phyloP scores from a whole-genome alignment of 345 rosid species.

The Mangifera indica region DNA sequence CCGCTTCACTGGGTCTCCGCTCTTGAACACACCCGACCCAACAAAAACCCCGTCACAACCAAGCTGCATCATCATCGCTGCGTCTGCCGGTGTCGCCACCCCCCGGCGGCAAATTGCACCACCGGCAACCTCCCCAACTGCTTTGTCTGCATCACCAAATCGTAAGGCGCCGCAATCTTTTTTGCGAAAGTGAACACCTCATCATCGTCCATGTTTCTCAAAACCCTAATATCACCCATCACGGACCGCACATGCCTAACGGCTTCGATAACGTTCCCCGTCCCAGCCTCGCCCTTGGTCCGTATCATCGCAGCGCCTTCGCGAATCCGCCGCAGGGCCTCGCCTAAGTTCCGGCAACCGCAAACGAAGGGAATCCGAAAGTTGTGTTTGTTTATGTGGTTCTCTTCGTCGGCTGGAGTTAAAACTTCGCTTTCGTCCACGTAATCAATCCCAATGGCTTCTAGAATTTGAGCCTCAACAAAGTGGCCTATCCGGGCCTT shows the following conservation, averaged over 20 bases:
- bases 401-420: slow-evolving; percentile 69
- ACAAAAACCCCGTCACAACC: slow-evolving; percentile 75
- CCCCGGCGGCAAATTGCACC: slow-evolving; percentile 78
- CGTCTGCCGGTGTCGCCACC: slow-evolving; percentile 75
- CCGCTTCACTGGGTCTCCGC: slow-evolving; percentile 61
- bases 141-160: slow-evolving; percentile 68
- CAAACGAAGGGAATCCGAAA: slow-evolving; percentile 81
- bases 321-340: slow-evolving; percentile 66
- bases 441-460: slow-evolving; percentile 75
- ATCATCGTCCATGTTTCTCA: slow-evolving; percentile 73
- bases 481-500: slow-evolving; percentile 80
- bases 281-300: slow-evolving; percentile 85
- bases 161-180: slow-evolving; percentile 63
- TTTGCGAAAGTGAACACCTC: slow-evolving; percentile 71
- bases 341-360: slow-evolving; percentile 78
- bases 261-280: slow-evolving; percentile 74
- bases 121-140: slow-evolving; percentile 70
- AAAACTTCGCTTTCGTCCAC: slow-evolving; percentile 80
- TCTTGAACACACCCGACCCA: slow-evolving; percentile 70
- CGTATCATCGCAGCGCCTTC: slow-evolving; percentile 89
- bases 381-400: slow-evolving; percentile 81
- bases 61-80: slow-evolving; percentile 76
- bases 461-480: slow-evolving; percentile 76
- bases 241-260: slow-evolving; percentile 81
- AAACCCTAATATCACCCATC: slow-evolving; percentile 60